phyloP scores from a whole-genome alignment of 148 eudicot species.

The Chenopodium berlandieri region DNA sequence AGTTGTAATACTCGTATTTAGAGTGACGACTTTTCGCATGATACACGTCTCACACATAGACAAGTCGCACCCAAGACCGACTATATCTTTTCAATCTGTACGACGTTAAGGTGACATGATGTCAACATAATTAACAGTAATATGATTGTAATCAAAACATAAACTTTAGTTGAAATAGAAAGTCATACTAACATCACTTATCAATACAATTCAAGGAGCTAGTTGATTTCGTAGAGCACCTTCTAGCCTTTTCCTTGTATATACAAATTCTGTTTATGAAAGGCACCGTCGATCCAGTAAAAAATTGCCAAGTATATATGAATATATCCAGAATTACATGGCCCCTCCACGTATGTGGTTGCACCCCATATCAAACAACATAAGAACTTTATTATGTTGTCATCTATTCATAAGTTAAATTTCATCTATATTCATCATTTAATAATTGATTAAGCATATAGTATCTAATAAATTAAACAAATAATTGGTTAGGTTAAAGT shows the following conservation, averaged over 20 bases:
- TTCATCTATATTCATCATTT: neutral
- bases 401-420: neutral
- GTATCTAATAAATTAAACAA: neutral
- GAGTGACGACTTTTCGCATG: too few relatives aligned
- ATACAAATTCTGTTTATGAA: neutral
- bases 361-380: slow-evolving; percentile 9
- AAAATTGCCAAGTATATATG: neutral
- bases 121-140: too few relatives aligned
- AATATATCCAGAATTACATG: neutral
- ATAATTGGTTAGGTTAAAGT: slow-evolving; percentile 10
- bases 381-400: neutral
- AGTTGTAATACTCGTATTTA: too few relatives aligned
- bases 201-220: neutral
- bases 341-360: slow-evolving; percentile 6
- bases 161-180: neutral
- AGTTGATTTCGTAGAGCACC: neutral
- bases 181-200: neutral
- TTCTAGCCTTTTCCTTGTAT: neutral
- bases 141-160: too few relatives aligned
- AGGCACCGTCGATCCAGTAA: slow-evolving; percentile 7
- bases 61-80: too few relatives aligned
- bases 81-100: too few relatives aligned
- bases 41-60: too few relatives aligned
- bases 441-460: neutral
- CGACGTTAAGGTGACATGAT: too few relatives aligned